Evolutionary conservation across 2,329 filamentous ascomycete species (phyloP).

Genomic region (Helotiales sp.): DNA sequence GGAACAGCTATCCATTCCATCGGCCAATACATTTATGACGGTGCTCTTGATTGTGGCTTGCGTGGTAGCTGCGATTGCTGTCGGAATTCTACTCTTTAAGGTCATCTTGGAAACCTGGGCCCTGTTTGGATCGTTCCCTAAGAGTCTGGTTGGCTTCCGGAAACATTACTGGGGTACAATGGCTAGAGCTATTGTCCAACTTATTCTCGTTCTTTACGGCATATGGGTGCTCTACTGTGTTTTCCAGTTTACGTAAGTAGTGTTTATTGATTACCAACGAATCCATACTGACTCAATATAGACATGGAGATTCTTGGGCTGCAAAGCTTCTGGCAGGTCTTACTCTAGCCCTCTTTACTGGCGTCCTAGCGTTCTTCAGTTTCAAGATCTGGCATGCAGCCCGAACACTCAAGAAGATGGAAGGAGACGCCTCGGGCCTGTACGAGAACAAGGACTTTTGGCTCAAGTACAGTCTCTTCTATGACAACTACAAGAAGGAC

Average conservation of each 20-base stretch:
- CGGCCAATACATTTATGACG: conserved; percentile 95
- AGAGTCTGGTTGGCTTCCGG: conserved; percentile 80
- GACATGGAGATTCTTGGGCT: conserved; percentile 87
- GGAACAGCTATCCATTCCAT: conserved; percentile 83
- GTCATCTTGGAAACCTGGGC: conserved; percentile 90
- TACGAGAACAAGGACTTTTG: conserved; percentile 91
- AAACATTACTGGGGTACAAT: conserved; percentile 96
- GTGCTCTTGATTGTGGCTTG: conserved; percentile 88
- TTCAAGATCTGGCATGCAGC: conserved; percentile 83
- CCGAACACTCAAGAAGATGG: conserved; percentile 70
- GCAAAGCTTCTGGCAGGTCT: conserved; percentile 83
- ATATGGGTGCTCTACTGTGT: conserved; percentile 96
- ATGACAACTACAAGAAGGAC: conserved; percentile 90
- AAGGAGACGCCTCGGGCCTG: conserved; percentile 74
- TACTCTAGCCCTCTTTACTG: conserved; percentile 81
- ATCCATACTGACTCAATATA: not conserved
- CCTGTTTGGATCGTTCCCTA: conserved; percentile 84
- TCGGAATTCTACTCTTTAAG: conserved; percentile 88
- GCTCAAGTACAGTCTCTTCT: conserved; percentile 97
- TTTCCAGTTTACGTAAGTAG: conserved; percentile 77
- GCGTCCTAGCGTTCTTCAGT: conserved; percentile 79
- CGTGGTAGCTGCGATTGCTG: conserved; percentile 79
- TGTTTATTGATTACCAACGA: not conserved
- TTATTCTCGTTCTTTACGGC: conserved; percentile 91
- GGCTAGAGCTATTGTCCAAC: conserved; percentile 83